A percentile compares a stretch with the other conserved stretches of the same genome.
Evolutionary conservation across 768 basidiomycete genomes (phyloP).

Genomic region (Boletus edulis): DNA sequence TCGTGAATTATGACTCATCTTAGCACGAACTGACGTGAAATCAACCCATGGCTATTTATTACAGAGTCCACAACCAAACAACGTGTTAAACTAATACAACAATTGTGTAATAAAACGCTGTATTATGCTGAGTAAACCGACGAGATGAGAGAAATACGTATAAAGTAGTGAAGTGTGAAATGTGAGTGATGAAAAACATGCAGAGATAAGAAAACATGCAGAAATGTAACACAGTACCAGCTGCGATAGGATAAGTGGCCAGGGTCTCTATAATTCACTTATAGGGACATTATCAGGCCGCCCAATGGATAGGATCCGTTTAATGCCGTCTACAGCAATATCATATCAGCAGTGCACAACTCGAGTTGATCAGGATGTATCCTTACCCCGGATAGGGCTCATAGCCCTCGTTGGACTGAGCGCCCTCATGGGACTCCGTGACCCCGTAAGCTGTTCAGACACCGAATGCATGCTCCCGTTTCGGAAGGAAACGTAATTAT

Average conservation of each 20-base stretch:
- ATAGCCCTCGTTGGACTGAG: slow-evolving; percentile 34
- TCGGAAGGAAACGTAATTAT: not conserved
- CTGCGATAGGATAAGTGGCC: not conserved
- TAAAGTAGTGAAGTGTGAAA: not conserved
- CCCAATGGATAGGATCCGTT: slow-evolving; percentile 26
- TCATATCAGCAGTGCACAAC: slow-evolving; percentile 6
- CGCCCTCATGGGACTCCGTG: slow-evolving; percentile 20
- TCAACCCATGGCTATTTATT: not conserved
- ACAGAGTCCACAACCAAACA: not conserved
- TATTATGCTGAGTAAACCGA: not conserved
- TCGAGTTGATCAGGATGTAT: not conserved
- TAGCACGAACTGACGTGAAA: not conserved
- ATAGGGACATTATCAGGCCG: slow-evolving; percentile 3
- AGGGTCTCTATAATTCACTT: slow-evolving; percentile 7
- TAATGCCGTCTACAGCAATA: slow-evolving; percentile 24
- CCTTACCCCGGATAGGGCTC: slow-evolving; percentile 22
- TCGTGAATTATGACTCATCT: slow-evolving; percentile 18
- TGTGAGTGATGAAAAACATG: no score
- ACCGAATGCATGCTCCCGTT: not conserved
- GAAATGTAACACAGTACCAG: not conserved
- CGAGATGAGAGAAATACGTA: not conserved
- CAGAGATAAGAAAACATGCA: not conserved
- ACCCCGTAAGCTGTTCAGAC: not conserved
- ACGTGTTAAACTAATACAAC: not conserved
- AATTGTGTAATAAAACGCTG: not conserved